phyloP scores from a whole-genome alignment of 148 eudicot genomes.

The Vaccinium macrocarpon region DNA sequence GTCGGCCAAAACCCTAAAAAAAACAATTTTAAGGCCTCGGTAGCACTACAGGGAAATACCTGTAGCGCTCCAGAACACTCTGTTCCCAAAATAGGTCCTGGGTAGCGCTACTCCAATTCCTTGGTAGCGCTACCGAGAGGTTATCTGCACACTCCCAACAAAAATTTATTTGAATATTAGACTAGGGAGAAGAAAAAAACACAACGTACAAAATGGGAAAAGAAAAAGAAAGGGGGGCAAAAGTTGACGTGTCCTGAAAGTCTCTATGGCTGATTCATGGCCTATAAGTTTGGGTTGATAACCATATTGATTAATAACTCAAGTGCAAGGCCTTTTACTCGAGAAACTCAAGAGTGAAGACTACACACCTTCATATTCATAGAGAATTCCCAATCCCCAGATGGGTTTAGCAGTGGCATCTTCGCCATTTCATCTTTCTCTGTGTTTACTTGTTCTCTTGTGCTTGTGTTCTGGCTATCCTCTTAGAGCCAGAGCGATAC shows the following conservation, averaged over 20 bases:
- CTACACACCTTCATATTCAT: background rate
- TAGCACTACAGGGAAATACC: too few species aligned
- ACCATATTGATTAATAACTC: background rate
- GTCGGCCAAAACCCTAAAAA: too few species aligned
- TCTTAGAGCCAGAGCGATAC: background rate
- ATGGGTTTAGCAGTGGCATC: background rate
- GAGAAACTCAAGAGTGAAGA: background rate
- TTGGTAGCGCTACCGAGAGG: too few species aligned
- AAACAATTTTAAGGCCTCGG: too few species aligned
- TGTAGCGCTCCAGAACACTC: too few species aligned
- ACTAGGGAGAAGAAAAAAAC: background rate
- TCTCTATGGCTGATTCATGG: background rate
- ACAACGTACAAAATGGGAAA: too few species aligned
- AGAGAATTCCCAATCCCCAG: background rate
- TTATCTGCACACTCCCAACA: too few species aligned
- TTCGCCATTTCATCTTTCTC: too few species aligned
- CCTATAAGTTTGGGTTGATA: background rate
- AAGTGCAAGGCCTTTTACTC: background rate
- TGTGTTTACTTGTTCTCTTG: background rate
- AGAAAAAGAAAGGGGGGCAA: too few species aligned
- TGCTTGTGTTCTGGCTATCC: background rate
- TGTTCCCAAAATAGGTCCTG: too few species aligned
- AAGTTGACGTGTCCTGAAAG: too few species aligned
- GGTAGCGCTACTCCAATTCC: too few species aligned
- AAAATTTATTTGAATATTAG: background rate